A percentile compares a stretch with the other conserved stretches of the same genome.
Evolutionary conservation across 2,329 filamentous ascomycete genomes (phyloP).

Genomic region (Pestalotiopsis sp.): DNA sequence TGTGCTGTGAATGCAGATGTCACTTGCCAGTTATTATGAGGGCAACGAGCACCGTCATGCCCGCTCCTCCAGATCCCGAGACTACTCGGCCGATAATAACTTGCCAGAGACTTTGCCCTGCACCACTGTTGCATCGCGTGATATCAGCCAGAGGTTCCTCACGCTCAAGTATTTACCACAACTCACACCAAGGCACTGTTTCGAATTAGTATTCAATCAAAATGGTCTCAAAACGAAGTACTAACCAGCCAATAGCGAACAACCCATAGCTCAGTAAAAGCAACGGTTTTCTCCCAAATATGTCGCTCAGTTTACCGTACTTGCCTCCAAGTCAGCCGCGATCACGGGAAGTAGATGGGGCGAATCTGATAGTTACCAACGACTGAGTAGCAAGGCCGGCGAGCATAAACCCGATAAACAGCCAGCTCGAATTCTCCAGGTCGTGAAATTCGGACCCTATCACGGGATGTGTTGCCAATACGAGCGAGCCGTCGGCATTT

Average conservation of each 20-base stretch:
- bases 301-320: constrained; percentile 32
- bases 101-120: constrained; percentile 5
- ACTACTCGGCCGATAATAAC: constrained; percentile 10
- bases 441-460: constrained; percentile 64
- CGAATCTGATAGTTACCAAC: constrained; percentile 38
- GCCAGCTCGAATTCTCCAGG: constrained; percentile 58
- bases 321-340: constrained; percentile 6
- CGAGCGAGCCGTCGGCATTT: constrained; percentile 64
- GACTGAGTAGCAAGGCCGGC: constrained; percentile 54
- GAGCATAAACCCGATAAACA: constrained; percentile 54
- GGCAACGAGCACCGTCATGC: neutral
- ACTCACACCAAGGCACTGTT: constrained; percentile 10
- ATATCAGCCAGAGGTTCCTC: neutral
- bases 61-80: constrained; percentile 8
- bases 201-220: neutral
- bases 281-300: constrained; percentile 27
- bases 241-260: constrained; percentile 27
- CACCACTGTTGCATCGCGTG: neutral
- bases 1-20: neutral
- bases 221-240: neutral
- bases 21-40: neutral
- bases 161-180: neutral
- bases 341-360: too few species aligned
- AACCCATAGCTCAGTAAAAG: constrained; percentile 28
- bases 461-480: constrained; percentile 65